Conservation (phyloP, 2,329 filamentous ascomycete genomes). For the Aschersonia sp. region DNA sequence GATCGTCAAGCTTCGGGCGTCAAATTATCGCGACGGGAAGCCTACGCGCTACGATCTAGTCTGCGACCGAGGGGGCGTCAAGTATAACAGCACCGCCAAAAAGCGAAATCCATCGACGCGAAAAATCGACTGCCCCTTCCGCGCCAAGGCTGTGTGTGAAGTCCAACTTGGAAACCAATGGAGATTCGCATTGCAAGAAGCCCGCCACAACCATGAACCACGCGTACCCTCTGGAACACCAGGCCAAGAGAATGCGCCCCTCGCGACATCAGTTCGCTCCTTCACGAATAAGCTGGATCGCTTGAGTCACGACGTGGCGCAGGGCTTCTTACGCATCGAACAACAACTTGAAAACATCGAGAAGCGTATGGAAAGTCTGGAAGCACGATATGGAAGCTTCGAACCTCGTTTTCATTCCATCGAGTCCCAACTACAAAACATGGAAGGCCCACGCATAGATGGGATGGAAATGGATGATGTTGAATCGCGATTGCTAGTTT, state of each 20-base stretch:
- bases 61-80: slow-evolving; percentile 48
- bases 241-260: slow-evolving; percentile 41
- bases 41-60: slow-evolving; percentile 49
- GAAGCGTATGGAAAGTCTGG: slow-evolving; percentile 40
- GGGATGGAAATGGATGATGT: slow-evolving; percentile 30
- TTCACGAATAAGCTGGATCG: slow-evolving; percentile 47
- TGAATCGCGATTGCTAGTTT: slow-evolving; percentile 27
- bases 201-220: slow-evolving; percentile 47
- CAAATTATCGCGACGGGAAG: slow-evolving; percentile 49
- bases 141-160: slow-evolving; percentile 49
- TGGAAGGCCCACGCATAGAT: slow-evolving; percentile 28
- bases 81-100: slow-evolving; percentile 51
- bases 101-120: slow-evolving; percentile 49
- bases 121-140: slow-evolving; percentile 50
- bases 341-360: slow-evolving; percentile 35
- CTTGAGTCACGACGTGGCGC: slow-evolving; percentile 38
- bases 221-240: slow-evolving; percentile 37
- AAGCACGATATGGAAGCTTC: slow-evolving; percentile 26
- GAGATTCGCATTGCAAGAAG: slow-evolving; percentile 47
- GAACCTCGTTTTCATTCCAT: slow-evolving; percentile 30
- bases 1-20: slow-evolving; percentile 47
- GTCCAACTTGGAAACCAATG: slow-evolving; percentile 48
- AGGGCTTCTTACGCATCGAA: slow-evolving; percentile 36
- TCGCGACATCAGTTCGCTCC: slow-evolving; percentile 42
- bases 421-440: slow-evolving; percentile 24